Conservation (phyloP, 441 rosid species). For the Gossypium aridum region DNA sequence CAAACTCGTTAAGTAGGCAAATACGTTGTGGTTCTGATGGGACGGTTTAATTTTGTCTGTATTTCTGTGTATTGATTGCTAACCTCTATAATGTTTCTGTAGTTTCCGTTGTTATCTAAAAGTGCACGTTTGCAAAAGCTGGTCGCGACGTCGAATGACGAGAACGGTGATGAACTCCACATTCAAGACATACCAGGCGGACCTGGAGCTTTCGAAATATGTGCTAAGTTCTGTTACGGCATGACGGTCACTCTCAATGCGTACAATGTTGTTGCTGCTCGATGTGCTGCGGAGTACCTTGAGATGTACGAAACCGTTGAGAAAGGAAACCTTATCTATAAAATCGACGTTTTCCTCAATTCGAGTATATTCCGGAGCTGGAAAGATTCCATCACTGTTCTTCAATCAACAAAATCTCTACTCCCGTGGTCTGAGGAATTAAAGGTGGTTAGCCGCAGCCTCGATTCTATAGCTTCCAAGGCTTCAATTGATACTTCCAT, state of each 20-base stretch:
- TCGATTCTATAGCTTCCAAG: slow-evolving; percentile 73
- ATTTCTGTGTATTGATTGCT: slow-evolving; percentile 3
- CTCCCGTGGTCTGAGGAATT: slow-evolving; percentile 55
- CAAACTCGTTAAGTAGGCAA: background rate
- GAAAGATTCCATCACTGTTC: slow-evolving; percentile 88
- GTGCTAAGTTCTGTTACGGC: slow-evolving; percentile 68
- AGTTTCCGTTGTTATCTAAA: slow-evolving; percentile 64
- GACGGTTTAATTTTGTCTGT: background rate
- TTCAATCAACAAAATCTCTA: slow-evolving; percentile 65
- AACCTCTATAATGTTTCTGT: slow-evolving; percentile 14
- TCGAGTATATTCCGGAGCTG: slow-evolving; percentile 82
- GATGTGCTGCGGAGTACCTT: slow-evolving; percentile 88
- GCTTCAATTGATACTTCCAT: slow-evolving; percentile 64
- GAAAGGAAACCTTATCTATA: slow-evolving; percentile 77
- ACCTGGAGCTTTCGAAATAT: slow-evolving; percentile 59
- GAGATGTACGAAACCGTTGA: slow-evolving; percentile 84
- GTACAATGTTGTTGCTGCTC: slow-evolving; percentile 77
- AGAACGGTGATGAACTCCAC: slow-evolving; percentile 44
- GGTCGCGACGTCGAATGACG: slow-evolving; percentile 36
- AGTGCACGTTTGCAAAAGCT: slow-evolving; percentile 54
- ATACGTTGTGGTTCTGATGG: background rate
- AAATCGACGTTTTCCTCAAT: slow-evolving; percentile 83
- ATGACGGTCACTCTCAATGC: slow-evolving; percentile 74
- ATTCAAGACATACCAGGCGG: slow-evolving; percentile 60
- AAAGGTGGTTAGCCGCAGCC: slow-evolving; percentile 57